These are phyloP conservation scores for Populus alba DNA, from an alignment of 345 rosid genomes.

Conservation along the genomic window DNA sequence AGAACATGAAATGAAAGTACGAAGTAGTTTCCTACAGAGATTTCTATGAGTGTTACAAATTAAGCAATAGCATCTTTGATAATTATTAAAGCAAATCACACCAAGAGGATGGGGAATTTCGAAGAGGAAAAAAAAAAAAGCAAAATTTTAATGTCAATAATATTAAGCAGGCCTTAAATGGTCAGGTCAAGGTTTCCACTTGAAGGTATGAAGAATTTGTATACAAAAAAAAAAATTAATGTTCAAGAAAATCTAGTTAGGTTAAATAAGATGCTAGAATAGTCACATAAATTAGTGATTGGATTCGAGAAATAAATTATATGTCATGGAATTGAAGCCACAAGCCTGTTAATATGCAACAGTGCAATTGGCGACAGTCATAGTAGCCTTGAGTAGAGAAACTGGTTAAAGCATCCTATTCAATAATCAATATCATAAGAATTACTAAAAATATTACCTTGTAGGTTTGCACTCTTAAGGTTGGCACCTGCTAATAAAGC, in stretches of 20 bases:
- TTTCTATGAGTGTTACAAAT: background rate
- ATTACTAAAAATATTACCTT: conserved; percentile 43
- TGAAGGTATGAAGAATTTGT: background rate
- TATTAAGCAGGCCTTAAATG: background rate
- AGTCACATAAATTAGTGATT: background rate
- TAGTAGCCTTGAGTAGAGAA: background rate
- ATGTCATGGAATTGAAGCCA: background rate
- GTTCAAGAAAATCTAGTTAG: background rate
- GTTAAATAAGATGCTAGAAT: background rate
- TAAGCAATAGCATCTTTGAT: no score
- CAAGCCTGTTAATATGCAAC: background rate
- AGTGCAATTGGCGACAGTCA: background rate
- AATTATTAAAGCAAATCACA: no score
- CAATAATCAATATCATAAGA: background rate
- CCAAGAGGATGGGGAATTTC: no score
- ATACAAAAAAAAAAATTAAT: background rate
- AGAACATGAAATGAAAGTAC: background rate
- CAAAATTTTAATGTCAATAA: no score
- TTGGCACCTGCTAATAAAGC: conserved; percentile 79
- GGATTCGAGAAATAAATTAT: background rate
- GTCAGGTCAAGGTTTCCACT: background rate
- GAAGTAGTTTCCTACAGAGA: background rate
- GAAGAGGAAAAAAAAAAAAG: no score
- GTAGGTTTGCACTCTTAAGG: conserved; percentile 95
- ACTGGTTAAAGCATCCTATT: background rate